Conservation (phyloP, 148 eudicot genomes). For the Diospyros lotus region DNA sequence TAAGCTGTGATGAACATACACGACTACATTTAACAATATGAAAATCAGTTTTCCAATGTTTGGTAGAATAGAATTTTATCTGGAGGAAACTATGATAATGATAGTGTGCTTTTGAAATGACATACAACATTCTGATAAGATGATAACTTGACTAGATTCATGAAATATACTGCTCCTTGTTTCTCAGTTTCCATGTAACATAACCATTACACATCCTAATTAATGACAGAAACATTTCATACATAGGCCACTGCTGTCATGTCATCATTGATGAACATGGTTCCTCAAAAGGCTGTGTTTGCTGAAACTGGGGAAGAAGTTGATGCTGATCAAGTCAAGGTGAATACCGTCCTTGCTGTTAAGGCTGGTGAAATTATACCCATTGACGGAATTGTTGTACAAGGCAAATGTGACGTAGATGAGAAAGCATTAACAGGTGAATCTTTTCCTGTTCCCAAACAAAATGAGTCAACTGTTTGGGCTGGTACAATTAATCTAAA, state of each 20-base stretch:
- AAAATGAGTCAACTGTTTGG: constrained; percentile 64
- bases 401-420: constrained; percentile 77
- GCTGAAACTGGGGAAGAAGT: constrained; percentile 57
- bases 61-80: too few relatives aligned
- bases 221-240: background rate
- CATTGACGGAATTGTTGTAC: constrained; percentile 58
- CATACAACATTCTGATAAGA: too few relatives aligned
- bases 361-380: constrained; percentile 63
- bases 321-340: constrained; percentile 39
- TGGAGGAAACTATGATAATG: too few relatives aligned
- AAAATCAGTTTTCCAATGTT: too few relatives aligned
- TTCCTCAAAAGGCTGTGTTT: constrained; percentile 50
- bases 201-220: background rate
- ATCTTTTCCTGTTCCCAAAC: constrained; percentile 76
- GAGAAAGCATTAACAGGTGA: constrained; percentile 91
- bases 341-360: constrained; percentile 44
- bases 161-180: background rate
- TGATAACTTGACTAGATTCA: too few relatives aligned
- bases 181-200: constrained; percentile 3
- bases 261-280: constrained; percentile 54
- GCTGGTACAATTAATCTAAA: constrained; percentile 91
- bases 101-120: too few relatives aligned
- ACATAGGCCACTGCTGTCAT: constrained; percentile 54
- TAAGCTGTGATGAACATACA: too few relatives aligned
- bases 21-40: too few relatives aligned